Evolutionary conservation across 2,329 filamentous ascomycete genomes (phyloP).

Genomic region (Aspergillus sp.): DNA sequence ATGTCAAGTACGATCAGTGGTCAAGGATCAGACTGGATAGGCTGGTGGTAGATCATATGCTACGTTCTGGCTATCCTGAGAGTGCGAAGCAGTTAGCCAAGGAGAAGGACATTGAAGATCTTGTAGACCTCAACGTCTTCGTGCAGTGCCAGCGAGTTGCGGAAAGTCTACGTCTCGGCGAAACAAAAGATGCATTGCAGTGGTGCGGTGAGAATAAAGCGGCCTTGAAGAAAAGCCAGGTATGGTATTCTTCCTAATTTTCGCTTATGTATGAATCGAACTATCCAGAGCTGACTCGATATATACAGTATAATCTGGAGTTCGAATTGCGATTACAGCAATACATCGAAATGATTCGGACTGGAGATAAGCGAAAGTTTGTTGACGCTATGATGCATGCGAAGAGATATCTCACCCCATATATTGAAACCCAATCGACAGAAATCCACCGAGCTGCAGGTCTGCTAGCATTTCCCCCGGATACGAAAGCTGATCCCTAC

Average conservation of each 20-base stretch:
- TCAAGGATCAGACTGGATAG: conserved; percentile 75
- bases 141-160: conserved; percentile 74
- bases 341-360: conserved; percentile 84
- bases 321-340: conserved; percentile 92
- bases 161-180: conserved; percentile 63
- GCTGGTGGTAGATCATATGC: conserved; percentile 84
- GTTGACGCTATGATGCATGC: conserved; percentile 77
- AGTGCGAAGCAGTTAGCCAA: conserved; percentile 71
- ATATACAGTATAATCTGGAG: conserved; percentile 68
- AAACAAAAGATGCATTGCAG: conserved; percentile 71
- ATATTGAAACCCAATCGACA: conserved; percentile 61
- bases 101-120: conserved; percentile 69
- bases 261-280: too few species aligned
- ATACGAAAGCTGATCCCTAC: conserved; percentile 57
- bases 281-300: background rate
- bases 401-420: conserved; percentile 71
- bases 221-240: conserved; percentile 80
- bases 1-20: conserved; percentile 93
- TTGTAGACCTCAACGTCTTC: conserved; percentile 89
- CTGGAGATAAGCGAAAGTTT: conserved; percentile 58
- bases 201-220: conserved; percentile 96
- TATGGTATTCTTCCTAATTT: conserved; percentile 34
- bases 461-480: conserved; percentile 69
- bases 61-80: conserved; percentile 75
- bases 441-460: conserved; percentile 72